These are phyloP conservation scores for Backusella morwellensis DNA, from an alignment of 192 early-diverging fungal species.

Conservation along the genomic window DNA sequence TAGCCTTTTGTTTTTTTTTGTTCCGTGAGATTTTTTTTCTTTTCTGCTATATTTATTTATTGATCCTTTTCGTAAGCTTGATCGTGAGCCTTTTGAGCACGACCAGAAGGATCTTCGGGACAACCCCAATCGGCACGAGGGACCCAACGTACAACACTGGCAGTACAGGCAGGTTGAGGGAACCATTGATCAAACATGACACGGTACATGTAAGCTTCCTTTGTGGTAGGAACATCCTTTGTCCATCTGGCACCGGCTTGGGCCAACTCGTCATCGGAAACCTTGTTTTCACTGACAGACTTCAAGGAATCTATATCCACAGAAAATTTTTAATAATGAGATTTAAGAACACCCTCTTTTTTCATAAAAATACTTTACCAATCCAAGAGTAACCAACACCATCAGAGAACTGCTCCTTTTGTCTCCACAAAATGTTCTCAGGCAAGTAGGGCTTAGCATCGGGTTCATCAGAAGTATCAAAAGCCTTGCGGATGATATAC, in stretches of 20 bases:
- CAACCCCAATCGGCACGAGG: slow-evolving; percentile 98
- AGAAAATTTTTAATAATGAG: not conserved
- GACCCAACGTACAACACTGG: slow-evolving; percentile 93
- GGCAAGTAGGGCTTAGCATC: slow-evolving; percentile 78
- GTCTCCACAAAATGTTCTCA: slow-evolving; percentile 90
- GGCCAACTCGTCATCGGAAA: slow-evolving; percentile 80
- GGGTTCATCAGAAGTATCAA: slow-evolving; percentile 82
- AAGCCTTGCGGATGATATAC: slow-evolving; percentile 92
- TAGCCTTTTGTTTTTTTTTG: not conserved
- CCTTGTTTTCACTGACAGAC: slow-evolving; percentile 59
- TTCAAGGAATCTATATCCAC: slow-evolving; percentile 65
- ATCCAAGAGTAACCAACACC: slow-evolving; percentile 99
- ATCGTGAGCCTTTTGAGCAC: slow-evolving; percentile 92
- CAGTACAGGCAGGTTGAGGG: slow-evolving; percentile 88
- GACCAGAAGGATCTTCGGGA: slow-evolving; percentile 94
- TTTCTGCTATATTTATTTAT: not conserved
- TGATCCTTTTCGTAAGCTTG: slow-evolving; percentile 52
- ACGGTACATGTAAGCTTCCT: slow-evolving; percentile 97
- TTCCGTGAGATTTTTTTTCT: not conserved
- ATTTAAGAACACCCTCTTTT: not conserved
- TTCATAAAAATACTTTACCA: slow-evolving; percentile 29
- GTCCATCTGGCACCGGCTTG: slow-evolving; percentile 69
- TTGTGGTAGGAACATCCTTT: slow-evolving; percentile 88
- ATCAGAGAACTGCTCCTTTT: slow-evolving; percentile 99
- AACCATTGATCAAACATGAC: slow-evolving; percentile 91